Evolutionary conservation across 306 rosid species (phyloP), one percentile per base, ranked within the genome.

Genomic region (Sindora glabra): DNA sequence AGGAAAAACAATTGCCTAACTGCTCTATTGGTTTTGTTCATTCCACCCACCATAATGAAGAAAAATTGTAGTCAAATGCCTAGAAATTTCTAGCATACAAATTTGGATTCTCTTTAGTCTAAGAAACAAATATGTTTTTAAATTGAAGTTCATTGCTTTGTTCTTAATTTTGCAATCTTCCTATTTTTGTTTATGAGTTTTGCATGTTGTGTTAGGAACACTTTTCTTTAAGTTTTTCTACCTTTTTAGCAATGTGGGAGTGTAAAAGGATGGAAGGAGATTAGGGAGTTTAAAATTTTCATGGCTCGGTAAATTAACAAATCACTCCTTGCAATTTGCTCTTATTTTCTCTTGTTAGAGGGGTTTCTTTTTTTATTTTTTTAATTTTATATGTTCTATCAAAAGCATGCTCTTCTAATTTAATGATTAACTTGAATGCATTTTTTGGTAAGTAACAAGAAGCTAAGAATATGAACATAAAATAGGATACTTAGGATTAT

Each of bases 381-480:
- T n/a, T n/a, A n/a, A n/a, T n/a, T n/a, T n/a, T 76, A n/a, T n/a
- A n/a, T n/a, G n/a, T n/a, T n/a, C n/a, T 49, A 46, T n/a, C n/a
- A 33, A 38, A 48, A 49, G 34, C 38, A 15, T 34, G 49, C 23
- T 9, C 48, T 62, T 47, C 27, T 61, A 25, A 50, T 46, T 65
- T 48, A 5, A 36, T 60, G n/a, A 42, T 58, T 70, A 59, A 67
- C 55, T n/a, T 60, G 48, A n/a, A 42, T 69, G 26, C 29, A 1
- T 22, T 32, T n/a, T n/a, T n/a, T n/a, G 72, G 30, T 68, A 65
- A 34, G 46, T 63, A 91, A 96, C 71, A 83, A 83, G 91, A 88
- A 82, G 84, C 77, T 56, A 84, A 83, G 80, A 67, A 66, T 55
- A 63, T 81, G 53, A 83, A 62, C 74, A 62, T 79, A 49, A 74